Base-by-base conservation (phyloP, 768 basidiomycete species). In the Collybia mongolica region DNA sequence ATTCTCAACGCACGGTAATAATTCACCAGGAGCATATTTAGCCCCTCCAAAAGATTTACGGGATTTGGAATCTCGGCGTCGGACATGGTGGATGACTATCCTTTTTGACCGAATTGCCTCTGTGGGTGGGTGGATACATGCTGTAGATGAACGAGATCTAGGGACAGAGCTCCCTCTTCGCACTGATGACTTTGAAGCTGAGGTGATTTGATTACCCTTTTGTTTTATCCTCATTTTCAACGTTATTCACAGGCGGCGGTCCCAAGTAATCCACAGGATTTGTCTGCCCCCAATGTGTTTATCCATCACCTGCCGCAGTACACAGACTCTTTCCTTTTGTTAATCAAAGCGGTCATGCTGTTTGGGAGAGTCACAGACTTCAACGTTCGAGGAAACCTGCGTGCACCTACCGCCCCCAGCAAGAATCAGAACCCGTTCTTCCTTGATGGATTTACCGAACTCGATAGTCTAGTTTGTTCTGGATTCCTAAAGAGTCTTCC, bases 61-160 rank as follows among this genome's bases (percentile, higher is more conserved):
- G 17, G 91, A 93, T 55, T 67, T 91, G 48, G 90, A 93, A 68
- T 84, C 81, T 38, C 75, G 90, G 53, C 76, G 91, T 44, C 77
- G 91, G 46, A 87, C 90, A 4, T 93, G 91, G 91, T 93, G 90
- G 90, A 91, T 91, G 88, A 84, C 88, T 17, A 82, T 93, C 36
- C 69, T 91, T 40, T 92, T 93, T 63, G 90, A 93, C 65, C 85
- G 90, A 23, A 90, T 91, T 41, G 80, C 81, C 29, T 86, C 84
- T 32, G 81, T 86, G 20, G 90, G 89, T 38, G 90, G 91, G 15
- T 93, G 91, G 91, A 77, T 90, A 32, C 91, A 93, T 60, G 85
- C 82, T 6, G 81, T 93, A 15, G 88, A 91, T 56, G 90, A 93
- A 62, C 78, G 83, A 42, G 90, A 93, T 62, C 72, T 93, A 26